A percentile compares a stretch with the other conserved stretches of the same genome.
These are phyloP conservation scores for Malbranchea zuffiana DNA, from an alignment of 2,329 filamentous ascomycete species.

Conservation along the genomic window DNA sequence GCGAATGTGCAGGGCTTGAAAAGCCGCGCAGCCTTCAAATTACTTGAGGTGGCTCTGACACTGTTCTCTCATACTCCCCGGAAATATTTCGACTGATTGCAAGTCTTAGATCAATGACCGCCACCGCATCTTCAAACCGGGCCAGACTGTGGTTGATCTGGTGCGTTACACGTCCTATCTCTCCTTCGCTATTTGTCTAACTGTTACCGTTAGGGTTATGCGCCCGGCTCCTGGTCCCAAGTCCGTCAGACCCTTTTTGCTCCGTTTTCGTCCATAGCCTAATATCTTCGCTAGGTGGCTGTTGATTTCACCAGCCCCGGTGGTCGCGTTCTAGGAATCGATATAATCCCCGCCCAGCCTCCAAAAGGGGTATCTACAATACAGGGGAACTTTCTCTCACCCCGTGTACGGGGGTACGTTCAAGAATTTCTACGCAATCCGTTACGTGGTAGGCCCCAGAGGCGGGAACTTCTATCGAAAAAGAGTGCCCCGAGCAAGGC, in stretches of 20 bases:
- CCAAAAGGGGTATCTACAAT: constrained; percentile 87
- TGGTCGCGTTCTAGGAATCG: constrained; percentile 79
- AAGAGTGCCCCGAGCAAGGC: background rate
- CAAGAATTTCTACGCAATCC: constrained; percentile 62
- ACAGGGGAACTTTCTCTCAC: constrained; percentile 82
- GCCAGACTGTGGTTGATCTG: constrained; percentile 82
- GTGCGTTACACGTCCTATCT: constrained; percentile 36
- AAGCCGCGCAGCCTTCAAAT: constrained; percentile 85
- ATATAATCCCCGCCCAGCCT: constrained; percentile 84
- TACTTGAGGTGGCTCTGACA: constrained; percentile 56
- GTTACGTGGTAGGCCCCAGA: constrained; percentile 44
- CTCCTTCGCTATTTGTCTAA: constrained; percentile 3
- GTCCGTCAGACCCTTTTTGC: constrained; percentile 21
- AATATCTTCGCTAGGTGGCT: constrained; percentile 54
- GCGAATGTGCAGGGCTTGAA: constrained; percentile 73
- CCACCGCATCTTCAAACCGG: constrained; percentile 64
- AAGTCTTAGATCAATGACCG: constrained; percentile 61
- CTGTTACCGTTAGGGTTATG: constrained; percentile 31
- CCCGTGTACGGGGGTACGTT: constrained; percentile 62
- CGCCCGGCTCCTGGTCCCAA: constrained; percentile 52
- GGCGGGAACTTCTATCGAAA: constrained; percentile 5
- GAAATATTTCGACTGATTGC: constrained; percentile 6
- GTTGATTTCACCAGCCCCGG: constrained; percentile 62
- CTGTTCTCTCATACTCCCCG: background rate
- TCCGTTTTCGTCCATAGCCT: background rate